Conservation (phyloP, 768 basidiomycete species). For the Chalciporus piperatus region DNA sequence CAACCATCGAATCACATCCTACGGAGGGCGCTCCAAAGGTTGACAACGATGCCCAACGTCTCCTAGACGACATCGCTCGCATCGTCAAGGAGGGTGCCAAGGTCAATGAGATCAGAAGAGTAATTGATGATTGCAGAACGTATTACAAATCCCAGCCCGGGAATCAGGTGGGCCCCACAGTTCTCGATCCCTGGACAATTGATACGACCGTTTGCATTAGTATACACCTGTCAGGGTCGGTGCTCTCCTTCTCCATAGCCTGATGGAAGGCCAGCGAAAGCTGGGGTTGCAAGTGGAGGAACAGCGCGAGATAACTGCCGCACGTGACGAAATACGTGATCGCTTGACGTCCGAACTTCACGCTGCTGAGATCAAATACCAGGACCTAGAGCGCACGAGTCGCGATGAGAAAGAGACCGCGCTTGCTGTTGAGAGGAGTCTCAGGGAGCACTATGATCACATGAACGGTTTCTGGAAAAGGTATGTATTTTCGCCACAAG, state of each 20-base stretch:
- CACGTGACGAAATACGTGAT: slow-evolving; percentile 33
- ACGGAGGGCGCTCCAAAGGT: slow-evolving; percentile 20
- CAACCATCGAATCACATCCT: slow-evolving; percentile 21
- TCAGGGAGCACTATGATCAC: slow-evolving; percentile 50
- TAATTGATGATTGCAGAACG: slow-evolving; percentile 48
- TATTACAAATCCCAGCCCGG: slow-evolving; percentile 48
- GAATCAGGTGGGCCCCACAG: slow-evolving; percentile 36
- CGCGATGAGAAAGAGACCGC: slow-evolving; percentile 53
- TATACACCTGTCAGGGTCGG: slow-evolving; percentile 50
- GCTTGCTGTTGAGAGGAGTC: slow-evolving; percentile 47
- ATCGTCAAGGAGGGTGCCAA: slow-evolving; percentile 57
- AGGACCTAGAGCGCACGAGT: slow-evolving; percentile 39
- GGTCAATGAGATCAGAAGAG: slow-evolving; percentile 44
- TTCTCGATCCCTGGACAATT: slow-evolving; percentile 5
- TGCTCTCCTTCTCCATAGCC: slow-evolving; percentile 47
- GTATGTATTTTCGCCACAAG: slow-evolving; percentile 24
- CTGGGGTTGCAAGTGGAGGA: slow-evolving; percentile 36
- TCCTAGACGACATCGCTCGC: slow-evolving; percentile 51
- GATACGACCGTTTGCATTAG: slow-evolving; percentile 24
- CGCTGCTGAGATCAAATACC: slow-evolving; percentile 39
- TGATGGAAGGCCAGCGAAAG: slow-evolving; percentile 47
- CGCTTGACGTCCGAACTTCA: slow-evolving; percentile 33
- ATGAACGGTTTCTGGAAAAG: slow-evolving; percentile 42
- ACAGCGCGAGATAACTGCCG: slow-evolving; percentile 26
- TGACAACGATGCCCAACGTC: slow-evolving; percentile 45